Percentiles rank a stretch among this genome's conserved stretches.
Evolutionary conservation across 2,329 filamentous ascomycete genomes (phyloP).

Genomic region (Claviceps humidiphila): DNA sequence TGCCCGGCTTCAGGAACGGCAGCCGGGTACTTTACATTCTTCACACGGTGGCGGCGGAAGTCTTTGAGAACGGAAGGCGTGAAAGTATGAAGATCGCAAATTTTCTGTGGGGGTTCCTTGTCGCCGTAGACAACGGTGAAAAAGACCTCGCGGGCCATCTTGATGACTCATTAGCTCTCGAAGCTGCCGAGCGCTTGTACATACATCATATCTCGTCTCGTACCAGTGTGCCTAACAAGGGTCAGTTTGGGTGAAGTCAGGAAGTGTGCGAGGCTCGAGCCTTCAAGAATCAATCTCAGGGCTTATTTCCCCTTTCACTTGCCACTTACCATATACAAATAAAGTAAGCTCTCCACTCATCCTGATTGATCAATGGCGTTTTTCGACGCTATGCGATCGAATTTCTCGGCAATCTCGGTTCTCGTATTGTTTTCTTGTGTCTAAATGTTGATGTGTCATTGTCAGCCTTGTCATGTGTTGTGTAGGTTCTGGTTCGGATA

Average conservation of each 20-base stretch:
- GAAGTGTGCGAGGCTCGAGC: not conserved
- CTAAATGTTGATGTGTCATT: too few species aligned
- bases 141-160: constrained; percentile 80
- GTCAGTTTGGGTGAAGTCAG: constrained; percentile 3
- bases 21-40: constrained; percentile 64
- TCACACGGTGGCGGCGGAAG: constrained; percentile 59
- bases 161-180: constrained; percentile 11
- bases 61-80: constrained; percentile 62
- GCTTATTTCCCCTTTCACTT: not conserved
- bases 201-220: not conserved
- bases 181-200: not conserved
- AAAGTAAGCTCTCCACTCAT: constrained; percentile 32
- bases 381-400: not conserved
- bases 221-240: constrained; percentile 22
- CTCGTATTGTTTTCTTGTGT: too few species aligned
- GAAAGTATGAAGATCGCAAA: constrained; percentile 46
- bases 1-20: constrained; percentile 45
- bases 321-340: constrained; percentile 42
- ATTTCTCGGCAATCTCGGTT: not conserved
- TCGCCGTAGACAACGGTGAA: constrained; percentile 67
- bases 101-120: constrained; percentile 31
- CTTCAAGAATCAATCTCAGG: not conserved
- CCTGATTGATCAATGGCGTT: constrained; percentile 7
- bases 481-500: too few species aligned
- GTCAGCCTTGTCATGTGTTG: too few species aligned